Evolutionary conservation across 202 grass and related monocot genomes (phyloP).

Genomic region (Bolboschoenoplectus hybrid): DNA sequence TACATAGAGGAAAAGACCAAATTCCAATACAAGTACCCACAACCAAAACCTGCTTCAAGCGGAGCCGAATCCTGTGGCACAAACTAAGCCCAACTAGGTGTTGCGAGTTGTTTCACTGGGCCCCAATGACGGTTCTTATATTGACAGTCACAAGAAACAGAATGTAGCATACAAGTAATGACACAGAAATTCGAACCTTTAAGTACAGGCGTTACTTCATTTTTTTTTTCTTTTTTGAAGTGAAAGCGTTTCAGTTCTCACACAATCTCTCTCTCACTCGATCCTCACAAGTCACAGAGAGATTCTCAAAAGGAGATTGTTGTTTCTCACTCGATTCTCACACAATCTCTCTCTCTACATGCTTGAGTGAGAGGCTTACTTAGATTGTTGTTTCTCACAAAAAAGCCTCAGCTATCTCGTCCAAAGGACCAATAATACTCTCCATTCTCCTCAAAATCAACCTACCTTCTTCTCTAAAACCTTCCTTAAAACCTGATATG

Average conservation of each 20-base stretch:
- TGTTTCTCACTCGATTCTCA: too few relatives aligned
- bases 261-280: not conserved
- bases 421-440: not conserved
- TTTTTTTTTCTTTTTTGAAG: not conserved
- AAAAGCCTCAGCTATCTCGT: not conserved
- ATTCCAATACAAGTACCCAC: conserved; percentile 20
- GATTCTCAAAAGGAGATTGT: not conserved
- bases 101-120: not conserved
- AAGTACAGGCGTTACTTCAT: not conserved
- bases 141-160: not conserved
- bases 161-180: not conserved
- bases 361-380: too few relatives aligned
- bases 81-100: not conserved
- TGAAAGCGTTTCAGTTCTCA: conserved; percentile 9
- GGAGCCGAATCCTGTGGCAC: not conserved
- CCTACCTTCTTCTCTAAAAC: conserved; percentile 26
- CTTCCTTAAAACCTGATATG: conserved; percentile 33
- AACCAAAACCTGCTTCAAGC: conserved; percentile 6
- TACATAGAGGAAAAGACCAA: conserved; percentile 30
- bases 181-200: not conserved
- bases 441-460: conserved; percentile 9
- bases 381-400: not conserved
- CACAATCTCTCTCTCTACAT: too few relatives aligned
- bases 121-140: not conserved
- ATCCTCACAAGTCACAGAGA: not conserved